Evolutionary conservation across 208 protist species (phyloP).

Genomic region (Trypanosoma congolense): DNA sequence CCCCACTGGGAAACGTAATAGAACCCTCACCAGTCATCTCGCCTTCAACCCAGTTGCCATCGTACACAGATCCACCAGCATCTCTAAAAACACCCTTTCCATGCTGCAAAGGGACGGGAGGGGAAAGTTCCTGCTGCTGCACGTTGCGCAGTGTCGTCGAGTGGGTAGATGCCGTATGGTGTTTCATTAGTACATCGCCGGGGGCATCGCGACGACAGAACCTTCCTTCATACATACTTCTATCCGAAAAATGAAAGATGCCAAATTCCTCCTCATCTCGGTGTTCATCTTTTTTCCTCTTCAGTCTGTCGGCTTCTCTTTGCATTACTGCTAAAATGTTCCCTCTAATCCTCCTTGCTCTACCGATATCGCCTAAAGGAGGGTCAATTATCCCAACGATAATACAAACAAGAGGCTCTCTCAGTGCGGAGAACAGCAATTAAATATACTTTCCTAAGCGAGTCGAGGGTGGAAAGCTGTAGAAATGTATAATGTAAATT

Average conservation of each 20-base stretch:
- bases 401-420: too few species aligned
- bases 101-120: slow-evolving; percentile 24
- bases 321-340: too few species aligned
- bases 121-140: slow-evolving; percentile 3
- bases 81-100: slow-evolving; percentile 48
- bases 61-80: slow-evolving; percentile 60
- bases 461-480: too few species aligned
- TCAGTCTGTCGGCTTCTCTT: slow-evolving; percentile 15
- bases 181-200: slow-evolving; percentile 1
- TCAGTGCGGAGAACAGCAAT: too few species aligned
- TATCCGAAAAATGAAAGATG: slow-evolving; percentile 54
- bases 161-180: background rate
- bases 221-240: slow-evolving; percentile 64
- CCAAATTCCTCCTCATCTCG: slow-evolving; percentile 42
- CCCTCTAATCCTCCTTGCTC: too few species aligned
- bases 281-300: slow-evolving; percentile 68
- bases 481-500: too few species aligned
- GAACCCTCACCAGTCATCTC: slow-evolving; percentile 55
- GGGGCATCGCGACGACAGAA: slow-evolving; percentile 14
- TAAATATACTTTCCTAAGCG: too few species aligned
- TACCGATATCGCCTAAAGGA: too few species aligned
- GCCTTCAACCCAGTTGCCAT: slow-evolving; percentile 81
- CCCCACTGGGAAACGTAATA: slow-evolving; percentile 54
- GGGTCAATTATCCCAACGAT: too few species aligned
- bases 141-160: slow-evolving; percentile 1